These are phyloP conservation scores for Rosa chinensis DNA, from an alignment of 306 rosid species.

Conservation along the genomic window DNA sequence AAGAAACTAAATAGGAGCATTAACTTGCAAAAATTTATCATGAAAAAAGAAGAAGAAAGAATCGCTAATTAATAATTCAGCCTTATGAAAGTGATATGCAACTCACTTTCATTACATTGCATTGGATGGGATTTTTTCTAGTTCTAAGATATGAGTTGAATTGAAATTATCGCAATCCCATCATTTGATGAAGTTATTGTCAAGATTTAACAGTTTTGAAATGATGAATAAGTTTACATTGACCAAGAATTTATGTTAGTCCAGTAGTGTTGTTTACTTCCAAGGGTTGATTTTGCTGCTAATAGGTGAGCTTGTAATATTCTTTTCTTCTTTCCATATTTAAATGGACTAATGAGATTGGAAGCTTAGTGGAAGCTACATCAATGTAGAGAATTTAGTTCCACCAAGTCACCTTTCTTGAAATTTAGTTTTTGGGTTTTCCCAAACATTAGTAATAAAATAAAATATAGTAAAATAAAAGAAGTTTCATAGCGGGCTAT, in stretches of 20 bases:
- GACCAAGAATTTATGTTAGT: constrained; percentile 9
- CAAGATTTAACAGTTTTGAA: not conserved
- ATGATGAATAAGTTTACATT: not conserved
- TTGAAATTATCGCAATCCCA: not conserved
- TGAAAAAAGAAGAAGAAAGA: not conserved
- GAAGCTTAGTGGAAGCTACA: constrained; percentile 39
- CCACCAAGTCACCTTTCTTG: constrained; percentile 11
- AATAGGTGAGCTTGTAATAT: not conserved
- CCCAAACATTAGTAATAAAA: not conserved
- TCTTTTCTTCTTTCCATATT: constrained; percentile 3
- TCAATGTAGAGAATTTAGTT: constrained; percentile 24
- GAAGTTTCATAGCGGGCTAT: not conserved
- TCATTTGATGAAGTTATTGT: not conserved
- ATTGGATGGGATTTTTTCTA: not conserved
- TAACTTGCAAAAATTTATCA: not conserved
- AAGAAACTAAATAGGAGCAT: not conserved
- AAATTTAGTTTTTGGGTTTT: constrained; percentile 6
- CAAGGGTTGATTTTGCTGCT: not conserved
- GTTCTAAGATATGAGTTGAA: not conserved
- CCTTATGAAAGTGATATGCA: not conserved
- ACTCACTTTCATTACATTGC: not conserved
- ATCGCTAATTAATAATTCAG: not conserved
- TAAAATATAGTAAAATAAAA: not conserved
- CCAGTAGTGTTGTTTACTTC: not conserved
- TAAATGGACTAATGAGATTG: constrained; percentile 9